A percentile compares a stretch with the other conserved stretches of the same genome.
These are phyloP conservation scores for Ustilago tritici DNA, from an alignment of 1,284 basidiomycete species.

Conservation along the genomic window DNA sequence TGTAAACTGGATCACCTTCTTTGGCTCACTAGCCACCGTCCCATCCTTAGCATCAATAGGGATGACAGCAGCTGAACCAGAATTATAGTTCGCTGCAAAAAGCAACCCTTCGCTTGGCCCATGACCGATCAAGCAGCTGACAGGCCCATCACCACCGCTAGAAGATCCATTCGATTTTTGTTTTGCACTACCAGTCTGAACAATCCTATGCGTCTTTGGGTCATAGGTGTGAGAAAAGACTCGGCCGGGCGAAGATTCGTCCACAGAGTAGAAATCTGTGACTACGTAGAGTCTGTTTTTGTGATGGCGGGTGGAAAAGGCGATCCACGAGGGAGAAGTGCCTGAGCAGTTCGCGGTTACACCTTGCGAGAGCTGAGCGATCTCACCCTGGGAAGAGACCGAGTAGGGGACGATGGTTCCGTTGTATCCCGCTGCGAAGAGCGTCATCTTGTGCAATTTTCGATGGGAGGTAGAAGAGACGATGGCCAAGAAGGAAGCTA, in stretches of 20 bases:
- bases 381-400: neutral
- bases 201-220: constrained; percentile 5
- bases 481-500: neutral
- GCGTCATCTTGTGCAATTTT: constrained; percentile 19
- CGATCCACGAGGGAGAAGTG: constrained; percentile 35
- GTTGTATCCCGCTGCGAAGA: constrained; percentile 40
- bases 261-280: constrained; percentile 27
- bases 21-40: constrained; percentile 12
- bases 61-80: constrained; percentile 37
- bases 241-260: constrained; percentile 27
- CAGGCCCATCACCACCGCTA: constrained; percentile 35
- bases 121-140: constrained; percentile 35
- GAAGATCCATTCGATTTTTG: constrained; percentile 21
- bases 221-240: constrained; percentile 41
- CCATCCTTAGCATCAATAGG: constrained; percentile 23
- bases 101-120: constrained; percentile 16
- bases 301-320: constrained; percentile 1
- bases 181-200: constrained; percentile 4
- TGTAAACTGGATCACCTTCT: constrained; percentile 42
- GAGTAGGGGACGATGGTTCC: constrained; percentile 40
- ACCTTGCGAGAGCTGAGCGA: constrained; percentile 10
- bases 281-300: constrained; percentile 6
- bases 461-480: neutral
- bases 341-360: constrained; percentile 27
- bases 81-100: constrained; percentile 55